Conservation (phyloP, 176 grass and related monocot genomes). For the Melocanna baccifera region DNA sequence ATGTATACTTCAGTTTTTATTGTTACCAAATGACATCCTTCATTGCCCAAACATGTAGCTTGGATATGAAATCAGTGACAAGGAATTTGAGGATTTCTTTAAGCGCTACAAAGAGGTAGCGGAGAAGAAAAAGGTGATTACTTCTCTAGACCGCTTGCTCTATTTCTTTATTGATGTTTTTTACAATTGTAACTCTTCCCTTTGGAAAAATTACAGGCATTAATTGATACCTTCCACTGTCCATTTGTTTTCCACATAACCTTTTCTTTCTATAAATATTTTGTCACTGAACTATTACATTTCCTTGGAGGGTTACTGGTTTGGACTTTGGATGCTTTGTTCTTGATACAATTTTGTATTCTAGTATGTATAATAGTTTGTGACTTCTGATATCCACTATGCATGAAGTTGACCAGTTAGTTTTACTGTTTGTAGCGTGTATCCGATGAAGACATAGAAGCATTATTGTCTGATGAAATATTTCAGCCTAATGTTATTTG, state of each 20-base stretch:
- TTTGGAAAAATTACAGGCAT: not conserved
- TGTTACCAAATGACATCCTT: slow-evolving; percentile 15
- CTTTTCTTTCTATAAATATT: not conserved
- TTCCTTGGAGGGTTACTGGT: not conserved
- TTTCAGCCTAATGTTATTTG: slow-evolving; percentile 92
- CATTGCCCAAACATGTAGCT: slow-evolving; percentile 45
- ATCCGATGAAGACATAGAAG: slow-evolving; percentile 93
- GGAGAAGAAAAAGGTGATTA: slow-evolving; percentile 90
- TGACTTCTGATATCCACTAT: not conserved
- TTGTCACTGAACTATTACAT: not conserved
- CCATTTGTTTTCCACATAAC: not conserved
- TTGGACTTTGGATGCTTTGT: not conserved
- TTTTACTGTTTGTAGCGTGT: slow-evolving; percentile 52
- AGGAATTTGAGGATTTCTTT: slow-evolving; percentile 95
- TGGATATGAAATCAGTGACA: slow-evolving; percentile 81
- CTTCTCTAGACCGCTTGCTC: not conserved
- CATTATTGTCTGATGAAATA: slow-evolving; percentile 88
- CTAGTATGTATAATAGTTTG: not conserved
- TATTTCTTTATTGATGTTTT: not conserved
- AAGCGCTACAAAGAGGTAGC: slow-evolving; percentile 98
- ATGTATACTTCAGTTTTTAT: not conserved
- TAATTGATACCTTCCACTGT: not conserved
- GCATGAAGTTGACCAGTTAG: slow-evolving; percentile 5
- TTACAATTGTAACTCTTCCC: not conserved
- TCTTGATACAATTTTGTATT: not conserved